Evolutionary conservation across 2,329 filamentous ascomycete species (phyloP).

Genomic region (Furcasterigmium furcatum): DNA sequence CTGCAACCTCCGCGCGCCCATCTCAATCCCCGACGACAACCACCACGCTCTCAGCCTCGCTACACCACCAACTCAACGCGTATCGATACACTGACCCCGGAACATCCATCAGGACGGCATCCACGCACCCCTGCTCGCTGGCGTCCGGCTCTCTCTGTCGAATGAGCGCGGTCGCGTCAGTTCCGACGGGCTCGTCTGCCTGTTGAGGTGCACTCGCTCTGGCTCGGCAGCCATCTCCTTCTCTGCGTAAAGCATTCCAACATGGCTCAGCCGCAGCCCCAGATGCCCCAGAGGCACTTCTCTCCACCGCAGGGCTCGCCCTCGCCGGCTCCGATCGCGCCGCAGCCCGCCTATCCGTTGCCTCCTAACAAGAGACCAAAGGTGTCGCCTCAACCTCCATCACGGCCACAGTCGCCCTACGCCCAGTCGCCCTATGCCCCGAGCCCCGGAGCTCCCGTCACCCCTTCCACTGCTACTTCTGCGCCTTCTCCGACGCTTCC

Average conservation of each 20-base stretch:
- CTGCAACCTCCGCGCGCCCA: conserved; percentile 1
- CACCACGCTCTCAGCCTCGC: not conserved
- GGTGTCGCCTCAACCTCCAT: conserved; percentile 65
- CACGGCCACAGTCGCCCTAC: conserved; percentile 64
- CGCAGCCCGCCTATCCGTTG: conserved; percentile 50
- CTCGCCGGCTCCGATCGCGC: conserved; percentile 46
- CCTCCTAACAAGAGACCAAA: conserved; percentile 73
- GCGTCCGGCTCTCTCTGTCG: conserved; percentile 17
- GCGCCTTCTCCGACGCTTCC: conserved; percentile 30
- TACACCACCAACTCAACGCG: not conserved
- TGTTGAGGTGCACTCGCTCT: conserved; percentile 24
- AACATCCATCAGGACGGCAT: conserved; percentile 6
- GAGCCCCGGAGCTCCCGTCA: conserved; percentile 39
- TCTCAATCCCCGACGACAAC: not conserved
- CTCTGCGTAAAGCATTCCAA: conserved; percentile 7
- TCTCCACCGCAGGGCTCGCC: conserved; percentile 61
- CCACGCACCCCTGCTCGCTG: conserved; percentile 9
- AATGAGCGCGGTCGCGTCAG: conserved; percentile 42
- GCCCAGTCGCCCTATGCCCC: conserved; percentile 46
- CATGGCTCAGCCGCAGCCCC: conserved; percentile 60
- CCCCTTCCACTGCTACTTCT: conserved; percentile 32
- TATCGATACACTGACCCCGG: not conserved
- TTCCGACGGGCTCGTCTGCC: conserved; percentile 48
- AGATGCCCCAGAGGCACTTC: conserved; percentile 51
- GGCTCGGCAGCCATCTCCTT: not conserved